Percentiles rank a stretch among this genome's conserved stretches.
Evolutionary conservation across 257 asterid genomes (phyloP).

Genomic region (Primulina huaijiensis): DNA sequence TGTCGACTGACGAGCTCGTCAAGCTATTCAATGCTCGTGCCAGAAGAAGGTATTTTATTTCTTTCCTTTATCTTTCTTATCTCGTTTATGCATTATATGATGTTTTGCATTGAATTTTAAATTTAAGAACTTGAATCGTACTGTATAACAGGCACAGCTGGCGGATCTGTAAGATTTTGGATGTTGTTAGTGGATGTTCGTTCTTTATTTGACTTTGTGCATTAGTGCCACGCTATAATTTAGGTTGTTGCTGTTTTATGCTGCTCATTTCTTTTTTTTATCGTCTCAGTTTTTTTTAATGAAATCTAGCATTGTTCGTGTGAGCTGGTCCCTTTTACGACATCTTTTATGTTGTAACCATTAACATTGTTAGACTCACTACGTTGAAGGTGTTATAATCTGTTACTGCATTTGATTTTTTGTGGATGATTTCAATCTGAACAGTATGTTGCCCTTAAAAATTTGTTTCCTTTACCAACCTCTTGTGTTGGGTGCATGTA

Average conservation of each 20-base stretch:
- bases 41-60: constrained; percentile 52
- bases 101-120: background rate
- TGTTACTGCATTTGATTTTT: background rate
- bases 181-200: background rate
- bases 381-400: background rate
- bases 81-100: background rate
- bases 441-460: background rate
- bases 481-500: background rate
- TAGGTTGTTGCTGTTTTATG: too few relatives aligned
- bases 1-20: constrained; percentile 84
- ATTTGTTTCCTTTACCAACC: background rate
- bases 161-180: background rate
- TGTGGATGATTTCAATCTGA: background rate
- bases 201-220: too few relatives aligned
- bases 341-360: background rate
- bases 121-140: background rate
- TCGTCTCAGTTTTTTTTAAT: too few relatives aligned
- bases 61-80: background rate
- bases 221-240: too few relatives aligned
- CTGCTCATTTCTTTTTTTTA: too few relatives aligned
- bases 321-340: background rate
- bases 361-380: background rate
- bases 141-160: background rate
- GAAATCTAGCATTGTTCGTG: background rate
- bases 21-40: constrained; percentile 72